Conservation (phyloP, 768 basidiomycete species). For the Mycena metata region DNA sequence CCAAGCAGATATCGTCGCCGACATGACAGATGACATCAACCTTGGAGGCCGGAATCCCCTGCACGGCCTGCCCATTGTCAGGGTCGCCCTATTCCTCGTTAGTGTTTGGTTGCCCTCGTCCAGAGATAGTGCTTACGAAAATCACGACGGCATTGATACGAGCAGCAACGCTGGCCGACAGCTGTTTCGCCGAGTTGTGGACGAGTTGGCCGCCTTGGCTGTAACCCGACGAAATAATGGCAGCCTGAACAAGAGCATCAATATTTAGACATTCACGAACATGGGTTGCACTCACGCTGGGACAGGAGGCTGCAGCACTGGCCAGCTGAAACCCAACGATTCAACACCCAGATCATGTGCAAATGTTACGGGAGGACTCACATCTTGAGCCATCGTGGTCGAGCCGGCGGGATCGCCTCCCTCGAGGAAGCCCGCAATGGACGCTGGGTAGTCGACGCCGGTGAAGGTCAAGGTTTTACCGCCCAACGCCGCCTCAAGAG, state of each 20-base stretch:
- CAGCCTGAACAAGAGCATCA: constrained; percentile 24
- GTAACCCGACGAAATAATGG: constrained; percentile 44
- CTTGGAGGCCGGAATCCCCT: constrained; percentile 43
- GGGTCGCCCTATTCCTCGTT: constrained; percentile 47
- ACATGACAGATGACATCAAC: constrained; percentile 47
- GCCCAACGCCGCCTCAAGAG: constrained; percentile 46
- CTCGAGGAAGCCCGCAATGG: constrained; percentile 52
- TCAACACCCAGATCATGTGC: not conserved
- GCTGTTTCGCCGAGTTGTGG: constrained; percentile 51
- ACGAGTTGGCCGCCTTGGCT: constrained; percentile 50
- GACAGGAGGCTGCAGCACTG: constrained; percentile 25
- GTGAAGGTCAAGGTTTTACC: constrained; percentile 50
- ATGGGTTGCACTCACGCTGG: constrained; percentile 30
- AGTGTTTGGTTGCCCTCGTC: not conserved
- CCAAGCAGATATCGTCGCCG: constrained; percentile 51
- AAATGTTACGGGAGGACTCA: constrained; percentile 34
- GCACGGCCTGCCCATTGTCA: constrained; percentile 46
- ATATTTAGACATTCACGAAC: not conserved
- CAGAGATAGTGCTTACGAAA: constrained; percentile 36
- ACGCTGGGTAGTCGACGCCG: constrained; percentile 54
- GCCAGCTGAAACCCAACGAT: constrained; percentile 4
- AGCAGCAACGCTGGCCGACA: constrained; percentile 45
- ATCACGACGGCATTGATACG: constrained; percentile 51
- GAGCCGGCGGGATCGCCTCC: constrained; percentile 54
- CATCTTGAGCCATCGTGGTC: constrained; percentile 51